A percentile compares a stretch with the other conserved stretches of the same genome.
Conservation (phyloP, 768 basidiomycete genomes). For the Panaeolus papilionaceus region DNA sequence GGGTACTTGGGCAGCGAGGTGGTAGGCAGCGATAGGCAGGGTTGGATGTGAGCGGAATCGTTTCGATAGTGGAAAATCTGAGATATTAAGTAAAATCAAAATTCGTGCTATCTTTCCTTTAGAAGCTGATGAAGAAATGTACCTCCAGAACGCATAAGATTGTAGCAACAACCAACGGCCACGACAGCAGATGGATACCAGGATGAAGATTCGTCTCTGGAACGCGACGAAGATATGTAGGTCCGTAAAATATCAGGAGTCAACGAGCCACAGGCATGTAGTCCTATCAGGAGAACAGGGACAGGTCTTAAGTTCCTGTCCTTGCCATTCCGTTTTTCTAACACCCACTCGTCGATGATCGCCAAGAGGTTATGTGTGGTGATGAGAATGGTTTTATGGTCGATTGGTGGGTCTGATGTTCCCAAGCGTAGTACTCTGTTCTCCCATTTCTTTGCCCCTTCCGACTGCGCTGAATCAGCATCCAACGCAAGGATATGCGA, state of each 20-base stretch:
- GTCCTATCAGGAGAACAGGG: slow-evolving; percentile 67
- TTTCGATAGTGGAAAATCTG: slow-evolving; percentile 67
- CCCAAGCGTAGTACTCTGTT: slow-evolving; percentile 28
- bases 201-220: slow-evolving; percentile 8
- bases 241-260: slow-evolving; percentile 70
- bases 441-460: slow-evolving; percentile 59
- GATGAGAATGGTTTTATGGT: slow-evolving; percentile 63
- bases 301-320: slow-evolving; percentile 24
- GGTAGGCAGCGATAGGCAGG: slow-evolving; percentile 60
- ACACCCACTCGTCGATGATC: slow-evolving; percentile 61
- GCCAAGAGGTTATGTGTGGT: slow-evolving; percentile 51
- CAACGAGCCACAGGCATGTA: slow-evolving; percentile 81
- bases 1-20: slow-evolving; percentile 78
- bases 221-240: slow-evolving; percentile 40
- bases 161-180: slow-evolving; percentile 83
- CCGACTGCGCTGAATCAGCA: slow-evolving; percentile 60
- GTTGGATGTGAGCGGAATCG: slow-evolving; percentile 36
- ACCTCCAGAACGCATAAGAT: slow-evolving; percentile 65
- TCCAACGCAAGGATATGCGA: slow-evolving; percentile 71
- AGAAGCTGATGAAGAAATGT: slow-evolving; percentile 24
- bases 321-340: slow-evolving; percentile 8
- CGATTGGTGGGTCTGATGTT: slow-evolving; percentile 41
- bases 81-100: slow-evolving; percentile 4
- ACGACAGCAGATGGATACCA: slow-evolving; percentile 64
- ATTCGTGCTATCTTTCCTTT: background rate